Percentiles rank a stretch among this genome's conserved stretches.
Conservation (phyloP, 331 rosid genomes). For the Malus hybrid region DNA sequence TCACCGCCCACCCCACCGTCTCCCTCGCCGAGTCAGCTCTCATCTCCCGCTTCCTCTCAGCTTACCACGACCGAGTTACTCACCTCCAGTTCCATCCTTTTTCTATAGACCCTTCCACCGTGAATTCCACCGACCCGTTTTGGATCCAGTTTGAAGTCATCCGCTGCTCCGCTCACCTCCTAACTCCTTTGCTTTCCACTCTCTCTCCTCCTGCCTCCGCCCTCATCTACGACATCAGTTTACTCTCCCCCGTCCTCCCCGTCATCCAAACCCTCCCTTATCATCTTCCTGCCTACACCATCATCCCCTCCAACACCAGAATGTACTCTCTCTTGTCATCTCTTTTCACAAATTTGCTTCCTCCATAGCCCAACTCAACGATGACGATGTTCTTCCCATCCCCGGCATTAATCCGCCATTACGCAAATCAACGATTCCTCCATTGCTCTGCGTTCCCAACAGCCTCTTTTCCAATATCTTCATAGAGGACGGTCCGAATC, state of each 20-base stretch:
- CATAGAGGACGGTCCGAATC: constrained; percentile 22
- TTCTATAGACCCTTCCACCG: constrained; percentile 10
- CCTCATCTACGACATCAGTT: constrained; percentile 26
- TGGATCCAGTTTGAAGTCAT: constrained; percentile 27
- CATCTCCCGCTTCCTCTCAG: constrained; percentile 34
- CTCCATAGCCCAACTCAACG: background rate
- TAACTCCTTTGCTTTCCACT: constrained; percentile 35
- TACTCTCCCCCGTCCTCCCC: constrained; percentile 28
- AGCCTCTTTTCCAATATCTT: constrained; percentile 6
- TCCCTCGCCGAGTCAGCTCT: constrained; percentile 37
- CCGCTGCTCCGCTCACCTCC: constrained; percentile 41
- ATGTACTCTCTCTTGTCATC: constrained; percentile 40
- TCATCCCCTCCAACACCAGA: constrained; percentile 34
- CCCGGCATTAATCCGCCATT: constrained; percentile 18
- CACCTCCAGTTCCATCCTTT: constrained; percentile 25
- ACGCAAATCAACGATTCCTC: constrained; percentile 43
- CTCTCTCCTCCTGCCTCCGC: constrained; percentile 36
- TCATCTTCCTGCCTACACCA: constrained; percentile 28
- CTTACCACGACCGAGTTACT: constrained; percentile 34
- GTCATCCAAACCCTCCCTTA: constrained; percentile 7
- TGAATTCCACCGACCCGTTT: constrained; percentile 39
- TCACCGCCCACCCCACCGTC: constrained; percentile 35
- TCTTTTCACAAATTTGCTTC: constrained; percentile 4
- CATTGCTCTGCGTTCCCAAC: constrained; percentile 5
- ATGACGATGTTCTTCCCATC: constrained; percentile 12